Evolutionary conservation across 1,139 yeast genomes (phyloP).

Genomic region (Nakaseomyces sp.): DNA sequence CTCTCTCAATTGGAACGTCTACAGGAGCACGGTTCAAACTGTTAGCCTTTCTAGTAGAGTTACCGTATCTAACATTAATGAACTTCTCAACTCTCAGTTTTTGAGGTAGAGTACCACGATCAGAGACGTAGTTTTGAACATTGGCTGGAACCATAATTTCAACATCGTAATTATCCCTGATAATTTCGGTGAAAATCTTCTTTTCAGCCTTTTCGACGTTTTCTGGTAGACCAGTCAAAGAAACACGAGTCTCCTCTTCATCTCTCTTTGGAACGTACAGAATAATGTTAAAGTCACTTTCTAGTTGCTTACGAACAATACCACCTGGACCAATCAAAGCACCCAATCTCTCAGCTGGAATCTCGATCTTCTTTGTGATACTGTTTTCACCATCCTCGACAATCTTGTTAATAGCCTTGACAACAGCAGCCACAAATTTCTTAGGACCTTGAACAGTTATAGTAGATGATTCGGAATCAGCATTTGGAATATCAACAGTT

Average conservation of each 20-base stretch:
- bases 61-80: conserved; percentile 59
- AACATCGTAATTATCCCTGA: conserved; percentile 36
- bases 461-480: conserved; percentile 52
- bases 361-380: conserved; percentile 46
- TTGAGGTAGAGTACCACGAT: conserved; percentile 59
- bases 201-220: conserved; percentile 49
- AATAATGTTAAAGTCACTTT: conserved; percentile 56
- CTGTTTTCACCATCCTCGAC: conserved; percentile 60
- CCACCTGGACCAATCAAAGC: conserved; percentile 80
- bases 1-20: conserved; percentile 43
- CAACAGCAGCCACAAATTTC: conserved; percentile 59
- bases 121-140: conserved; percentile 55
- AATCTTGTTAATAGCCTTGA: conserved; percentile 54
- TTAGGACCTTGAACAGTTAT: conserved; percentile 72
- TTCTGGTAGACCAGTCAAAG: conserved; percentile 53
- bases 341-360: conserved; percentile 71
- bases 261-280: conserved; percentile 62
- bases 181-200: conserved; percentile 44
- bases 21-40: conserved; percentile 38
- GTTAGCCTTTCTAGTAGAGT: conserved; percentile 41
- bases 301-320: conserved; percentile 59
- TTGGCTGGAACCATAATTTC: conserved; percentile 49
- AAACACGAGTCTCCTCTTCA: conserved; percentile 37
- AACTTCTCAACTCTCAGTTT: conserved; percentile 45
- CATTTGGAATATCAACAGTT: conserved; percentile 67